Conservation (phyloP, 2,329 filamentous ascomycete species). For the Mycocentrospora acerina region DNA sequence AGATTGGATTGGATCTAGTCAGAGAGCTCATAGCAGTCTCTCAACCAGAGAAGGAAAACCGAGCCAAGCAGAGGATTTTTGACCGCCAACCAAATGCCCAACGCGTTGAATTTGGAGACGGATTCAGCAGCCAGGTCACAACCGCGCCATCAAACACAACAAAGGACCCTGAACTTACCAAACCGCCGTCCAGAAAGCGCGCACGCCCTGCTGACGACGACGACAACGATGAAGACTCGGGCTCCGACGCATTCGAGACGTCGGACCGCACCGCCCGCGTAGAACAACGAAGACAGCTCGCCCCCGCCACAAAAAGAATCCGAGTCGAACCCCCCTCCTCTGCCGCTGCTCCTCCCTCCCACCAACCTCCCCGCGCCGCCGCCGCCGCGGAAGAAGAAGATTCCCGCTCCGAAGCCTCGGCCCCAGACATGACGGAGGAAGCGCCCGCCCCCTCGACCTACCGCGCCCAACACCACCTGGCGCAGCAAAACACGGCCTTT, state of each 20-base stretch:
- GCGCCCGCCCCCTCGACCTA: constrained; percentile 20
- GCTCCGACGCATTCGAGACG: constrained; percentile 46
- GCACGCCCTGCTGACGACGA: constrained; percentile 30
- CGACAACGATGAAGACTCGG: constrained; percentile 13
- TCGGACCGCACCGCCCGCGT: constrained; percentile 39
- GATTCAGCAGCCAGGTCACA: constrained; percentile 29
- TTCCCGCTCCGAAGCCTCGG: constrained; percentile 23
- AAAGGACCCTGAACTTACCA: constrained; percentile 32
- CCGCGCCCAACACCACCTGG: constrained; percentile 16
- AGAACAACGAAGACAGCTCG: constrained; percentile 40
- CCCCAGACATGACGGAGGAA: constrained; percentile 29
- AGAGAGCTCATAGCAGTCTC: constrained; percentile 18
- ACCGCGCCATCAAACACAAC: constrained; percentile 23
- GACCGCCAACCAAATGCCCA: constrained; percentile 44
- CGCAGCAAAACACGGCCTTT: constrained; percentile 14
- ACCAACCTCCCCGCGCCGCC: constrained; percentile 23
- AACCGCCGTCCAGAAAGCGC: constrained; percentile 26
- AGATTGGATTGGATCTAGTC: constrained; percentile 21
- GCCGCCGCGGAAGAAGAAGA: constrained; percentile 19
- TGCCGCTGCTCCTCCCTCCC: constrained; percentile 24
- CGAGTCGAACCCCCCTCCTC: constrained; percentile 27
- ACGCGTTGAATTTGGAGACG: constrained; percentile 43
- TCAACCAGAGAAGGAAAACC: constrained; percentile 39
- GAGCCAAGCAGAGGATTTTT: constrained; percentile 33
- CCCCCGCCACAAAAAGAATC: constrained; percentile 29